Evolutionary conservation across 768 basidiomycete species (phyloP).

Genomic region (Cyclocybe aegerita): DNA sequence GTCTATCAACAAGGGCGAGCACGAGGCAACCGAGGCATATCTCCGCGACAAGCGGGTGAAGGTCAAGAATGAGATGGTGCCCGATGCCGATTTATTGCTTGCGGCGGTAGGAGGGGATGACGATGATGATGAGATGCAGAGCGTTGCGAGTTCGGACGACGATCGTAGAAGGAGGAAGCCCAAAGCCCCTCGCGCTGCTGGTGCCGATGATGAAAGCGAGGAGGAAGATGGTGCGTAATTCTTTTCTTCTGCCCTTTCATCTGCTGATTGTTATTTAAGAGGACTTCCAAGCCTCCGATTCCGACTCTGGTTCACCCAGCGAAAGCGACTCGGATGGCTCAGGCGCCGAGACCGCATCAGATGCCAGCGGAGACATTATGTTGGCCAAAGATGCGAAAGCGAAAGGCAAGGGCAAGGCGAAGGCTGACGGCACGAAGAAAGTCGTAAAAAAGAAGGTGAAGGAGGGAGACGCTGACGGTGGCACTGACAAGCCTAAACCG

Average conservation of each 20-base stretch:
- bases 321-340: constrained; percentile 67
- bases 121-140: constrained; percentile 80
- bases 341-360: constrained; percentile 78
- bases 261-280: constrained; percentile 41
- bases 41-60: constrained; percentile 89
- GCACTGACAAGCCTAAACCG: constrained; percentile 36
- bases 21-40: constrained; percentile 81
- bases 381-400: constrained; percentile 44
- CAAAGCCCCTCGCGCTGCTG: constrained; percentile 34
- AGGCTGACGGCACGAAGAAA: constrained; percentile 10
- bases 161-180: constrained; percentile 41
- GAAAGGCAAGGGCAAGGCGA: constrained; percentile 35
- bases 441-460: constrained; percentile 21
- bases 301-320: constrained; percentile 87
- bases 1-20: constrained; percentile 94
- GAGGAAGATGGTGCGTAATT: constrained; percentile 58
- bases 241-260: constrained; percentile 2
- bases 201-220: constrained; percentile 74
- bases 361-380: constrained; percentile 78
- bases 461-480: constrained; percentile 15
- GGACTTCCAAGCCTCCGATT: constrained; percentile 86
- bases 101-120: constrained; percentile 63
- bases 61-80: constrained; percentile 94
- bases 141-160: constrained; percentile 68
- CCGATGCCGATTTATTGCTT: constrained; percentile 79